A percentile compares a stretch with the other conserved stretches of the same genome.
phyloP scores from a whole-genome alignment of 2,329 filamentous ascomycete species.

The Dendrostoma leiphaemia region DNA sequence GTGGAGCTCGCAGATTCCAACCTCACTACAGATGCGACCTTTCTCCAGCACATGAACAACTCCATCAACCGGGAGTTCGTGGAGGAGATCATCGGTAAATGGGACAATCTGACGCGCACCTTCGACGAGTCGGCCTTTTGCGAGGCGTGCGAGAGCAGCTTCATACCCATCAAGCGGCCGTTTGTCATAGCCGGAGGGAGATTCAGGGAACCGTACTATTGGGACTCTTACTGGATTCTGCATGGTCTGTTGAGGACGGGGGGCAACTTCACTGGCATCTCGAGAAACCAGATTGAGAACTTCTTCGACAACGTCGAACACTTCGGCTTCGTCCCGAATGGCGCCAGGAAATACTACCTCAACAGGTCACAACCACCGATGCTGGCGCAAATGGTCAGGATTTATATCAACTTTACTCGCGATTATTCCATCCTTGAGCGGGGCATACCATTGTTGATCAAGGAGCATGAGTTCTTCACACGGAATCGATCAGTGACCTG shows the following conservation, averaged over 20 bases:
- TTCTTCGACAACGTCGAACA: slow-evolving; percentile 65
- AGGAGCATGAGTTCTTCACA: slow-evolving; percentile 63
- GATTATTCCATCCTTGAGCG: slow-evolving; percentile 59
- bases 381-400: slow-evolving; percentile 63
- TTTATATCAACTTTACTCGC: slow-evolving; percentile 63
- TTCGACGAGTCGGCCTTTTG: slow-evolving; percentile 56
- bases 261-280: slow-evolving; percentile 61
- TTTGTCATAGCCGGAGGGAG: slow-evolving; percentile 72
- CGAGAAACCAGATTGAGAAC: slow-evolving; percentile 67
- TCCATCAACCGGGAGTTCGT: slow-evolving; percentile 59
- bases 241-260: slow-evolving; percentile 64
- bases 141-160: slow-evolving; percentile 60
- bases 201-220: slow-evolving; percentile 70
- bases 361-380: slow-evolving; percentile 68
- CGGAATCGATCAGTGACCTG: slow-evolving; percentile 59
- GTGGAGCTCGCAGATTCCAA: slow-evolving; percentile 48
- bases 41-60: slow-evolving; percentile 57
- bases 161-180: slow-evolving; percentile 63
- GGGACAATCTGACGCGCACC: slow-evolving; percentile 63
- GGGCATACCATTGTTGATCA: slow-evolving; percentile 60
- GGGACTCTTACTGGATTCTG: slow-evolving; percentile 69
- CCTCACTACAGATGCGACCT: slow-evolving; percentile 55
- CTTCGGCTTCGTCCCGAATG: slow-evolving; percentile 67
- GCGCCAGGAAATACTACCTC: slow-evolving; percentile 65
- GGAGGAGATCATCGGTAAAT: slow-evolving; percentile 64